Conservation (phyloP, 169 alveolate genomes). For the Eimeria falciformis region DNA sequence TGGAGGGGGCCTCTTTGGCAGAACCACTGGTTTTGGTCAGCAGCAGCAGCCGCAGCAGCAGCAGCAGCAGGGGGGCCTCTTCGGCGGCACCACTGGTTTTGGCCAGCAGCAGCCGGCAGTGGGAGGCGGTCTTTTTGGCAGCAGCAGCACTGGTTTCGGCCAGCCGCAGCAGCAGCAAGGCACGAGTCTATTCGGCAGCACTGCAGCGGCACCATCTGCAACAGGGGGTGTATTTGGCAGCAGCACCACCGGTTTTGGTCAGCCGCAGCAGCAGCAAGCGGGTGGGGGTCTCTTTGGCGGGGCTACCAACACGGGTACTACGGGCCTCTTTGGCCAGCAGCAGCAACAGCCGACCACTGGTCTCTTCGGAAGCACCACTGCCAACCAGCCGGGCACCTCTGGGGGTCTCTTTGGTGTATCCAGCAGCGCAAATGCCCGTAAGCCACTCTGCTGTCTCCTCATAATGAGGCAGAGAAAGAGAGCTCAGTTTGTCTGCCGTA, state of each 20-base stretch:
- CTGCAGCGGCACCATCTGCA: slow-evolving; percentile 65
- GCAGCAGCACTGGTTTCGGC: slow-evolving; percentile 46
- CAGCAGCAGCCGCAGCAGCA: slow-evolving; percentile 69
- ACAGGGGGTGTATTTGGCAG: slow-evolving; percentile 38
- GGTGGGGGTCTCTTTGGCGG: slow-evolving; percentile 66
- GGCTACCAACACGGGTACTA: neutral
- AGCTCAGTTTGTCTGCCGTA: neutral
- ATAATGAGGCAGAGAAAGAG: no score
- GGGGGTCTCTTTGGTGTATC: slow-evolving; percentile 57
- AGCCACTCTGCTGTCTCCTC: neutral
- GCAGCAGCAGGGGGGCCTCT: slow-evolving; percentile 62
- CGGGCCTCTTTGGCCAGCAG: slow-evolving; percentile 69
- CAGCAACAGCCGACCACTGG: slow-evolving; percentile 69
- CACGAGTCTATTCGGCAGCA: slow-evolving; percentile 35
- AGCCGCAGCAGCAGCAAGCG: slow-evolving; percentile 15
- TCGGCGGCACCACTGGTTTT: slow-evolving; percentile 42
- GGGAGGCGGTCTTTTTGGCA: slow-evolving; percentile 61
- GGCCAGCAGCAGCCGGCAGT: slow-evolving; percentile 69
- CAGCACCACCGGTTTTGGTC: neutral
- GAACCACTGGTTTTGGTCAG: neutral
- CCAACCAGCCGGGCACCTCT: slow-evolving; percentile 7
- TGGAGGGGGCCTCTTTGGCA: neutral
- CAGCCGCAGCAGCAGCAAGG: slow-evolving; percentile 74
- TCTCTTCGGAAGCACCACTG: slow-evolving; percentile 61
- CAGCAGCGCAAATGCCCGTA: slow-evolving; percentile 51